These are phyloP conservation scores for Sequoia sempervirens DNA, from an alignment of 75 land plant species.

Conservation along the genomic window DNA sequence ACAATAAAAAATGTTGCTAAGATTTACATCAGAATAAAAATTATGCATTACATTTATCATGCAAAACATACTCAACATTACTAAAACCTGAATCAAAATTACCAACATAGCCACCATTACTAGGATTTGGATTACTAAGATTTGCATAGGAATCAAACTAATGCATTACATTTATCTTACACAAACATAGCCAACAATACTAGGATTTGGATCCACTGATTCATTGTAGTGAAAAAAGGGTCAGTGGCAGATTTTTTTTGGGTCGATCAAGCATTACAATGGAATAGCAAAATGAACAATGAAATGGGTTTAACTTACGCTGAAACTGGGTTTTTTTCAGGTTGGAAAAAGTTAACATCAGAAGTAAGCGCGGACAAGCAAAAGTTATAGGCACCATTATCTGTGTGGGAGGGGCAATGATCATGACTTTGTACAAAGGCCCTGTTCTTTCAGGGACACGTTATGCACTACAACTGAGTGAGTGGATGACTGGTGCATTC, in stretches of 20 bases:
- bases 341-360: conserved; percentile 18
- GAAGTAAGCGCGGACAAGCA: conserved; percentile 27
- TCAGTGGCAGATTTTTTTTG: neutral
- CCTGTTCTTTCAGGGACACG: neutral
- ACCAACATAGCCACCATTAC: too few relatives aligned
- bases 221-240: neutral
- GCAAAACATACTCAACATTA: too few relatives aligned
- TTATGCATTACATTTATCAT: too few relatives aligned
- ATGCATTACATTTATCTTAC: too few relatives aligned
- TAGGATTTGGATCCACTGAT: too few relatives aligned
- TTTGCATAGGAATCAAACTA: too few relatives aligned
- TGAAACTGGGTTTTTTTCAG: conserved; percentile 6
- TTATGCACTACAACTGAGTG: neutral
- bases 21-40: too few relatives aligned
- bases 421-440: conserved; percentile 37
- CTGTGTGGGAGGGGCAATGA: conserved; percentile 32
- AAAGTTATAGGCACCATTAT: conserved; percentile 32
- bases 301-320: neutral
- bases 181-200: too few relatives aligned
- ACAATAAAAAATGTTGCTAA: too few relatives aligned
- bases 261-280: neutral
- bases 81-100: too few relatives aligned
- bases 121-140: too few relatives aligned
- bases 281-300: neutral
- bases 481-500: neutral